Base-by-base conservation (phyloP, 768 basidiomycete genomes). In the Guyanaporus albipodus region DNA sequence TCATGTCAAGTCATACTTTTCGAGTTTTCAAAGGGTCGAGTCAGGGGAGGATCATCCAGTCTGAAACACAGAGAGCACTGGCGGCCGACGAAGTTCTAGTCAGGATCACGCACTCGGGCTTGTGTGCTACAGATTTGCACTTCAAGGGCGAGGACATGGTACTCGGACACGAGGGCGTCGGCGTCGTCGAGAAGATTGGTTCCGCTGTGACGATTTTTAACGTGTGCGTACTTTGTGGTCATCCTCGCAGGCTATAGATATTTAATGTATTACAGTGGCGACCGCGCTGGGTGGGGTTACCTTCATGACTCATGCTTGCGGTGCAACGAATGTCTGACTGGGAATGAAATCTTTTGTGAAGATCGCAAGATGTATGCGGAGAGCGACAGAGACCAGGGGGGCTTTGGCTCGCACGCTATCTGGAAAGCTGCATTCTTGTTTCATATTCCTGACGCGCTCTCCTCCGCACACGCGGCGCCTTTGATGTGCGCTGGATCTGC, bases 151-250 rank as follows among this genome's bases (percentile, higher is more conserved):
- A 18, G 6, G 67, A 68, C 38, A 68, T 68, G 52, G 70, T 70
- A 10, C 67, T 72, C 28, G 68, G 72, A 6, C 71, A 72, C 37
- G 71, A 72, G 53, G 72, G 71, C 8, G 46, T 69, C 1, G 71
- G 64, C 4, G 10, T 68, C 23, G 62, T 72, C 27, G 51, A 70
- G 29, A 44, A 60, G 23, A 49, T 71, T 37, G 70, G 71, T 2
- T 22, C 48, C 2, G 42, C 46, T 12, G 72, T 72, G 21, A 17
- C 48, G 33, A 21, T 40, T 7, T 73, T 73, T 61, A 66, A 67
- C 53, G 52, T 58, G 54, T 67, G 59, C 15, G 69, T 58, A 21
- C 17, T 54, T 40, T 38, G 43, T 27, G 26, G 5, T 9, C 6
- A 39, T 21, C 19, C 12, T 29, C 7, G 10, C 7, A 10, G 2